Conservation (phyloP, 805 yeast genomes). For the Kurtzmaniella cleridarum region DNA sequence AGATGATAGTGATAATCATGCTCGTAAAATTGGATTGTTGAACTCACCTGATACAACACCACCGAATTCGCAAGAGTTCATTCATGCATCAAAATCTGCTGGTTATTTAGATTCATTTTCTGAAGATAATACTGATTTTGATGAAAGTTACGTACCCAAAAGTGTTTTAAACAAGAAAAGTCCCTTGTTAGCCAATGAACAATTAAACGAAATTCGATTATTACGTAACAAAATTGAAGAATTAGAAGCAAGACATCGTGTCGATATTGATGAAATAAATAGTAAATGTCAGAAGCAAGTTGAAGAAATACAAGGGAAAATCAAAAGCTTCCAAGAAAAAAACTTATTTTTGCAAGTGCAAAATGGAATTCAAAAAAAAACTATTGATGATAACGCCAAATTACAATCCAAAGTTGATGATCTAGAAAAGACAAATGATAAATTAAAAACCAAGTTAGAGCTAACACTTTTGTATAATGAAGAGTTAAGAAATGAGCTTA, state of each 20-base stretch:
- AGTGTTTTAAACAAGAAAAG: slow-evolving; percentile 1
- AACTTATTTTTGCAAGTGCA: slow-evolving; percentile 5
- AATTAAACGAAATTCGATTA: background rate
- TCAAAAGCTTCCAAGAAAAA: slow-evolving; percentile 1
- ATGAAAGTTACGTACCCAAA: slow-evolving; percentile 11
- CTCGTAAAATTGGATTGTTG: background rate
- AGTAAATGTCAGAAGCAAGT: slow-evolving; percentile 6
- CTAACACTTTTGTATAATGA: slow-evolving; percentile 11
- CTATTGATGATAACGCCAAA: background rate
- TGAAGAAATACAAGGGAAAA: slow-evolving; percentile 5
- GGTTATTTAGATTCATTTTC: background rate
- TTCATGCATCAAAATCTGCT: background rate
- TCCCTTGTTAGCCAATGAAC: background rate
- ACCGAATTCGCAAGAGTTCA: slow-evolving; percentile 23
- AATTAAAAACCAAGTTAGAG: slow-evolving; percentile 10
- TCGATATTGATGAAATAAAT: slow-evolving; percentile 8
- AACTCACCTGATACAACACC: slow-evolving; percentile 30
- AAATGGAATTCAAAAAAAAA: slow-evolving; percentile 1
- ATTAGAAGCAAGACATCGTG: slow-evolving; percentile 3
- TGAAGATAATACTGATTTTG: slow-evolving; percentile 4
- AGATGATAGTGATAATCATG: slow-evolving; percentile 3
- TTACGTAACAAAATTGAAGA: background rate
- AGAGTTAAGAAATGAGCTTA: slow-evolving; percentile 16
- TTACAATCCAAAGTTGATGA: slow-evolving; percentile 1
- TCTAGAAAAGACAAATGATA: slow-evolving; percentile 9